phyloP scores from a whole-genome alignment of 768 basidiomycete genomes.

The Termitomyces sp. region DNA sequence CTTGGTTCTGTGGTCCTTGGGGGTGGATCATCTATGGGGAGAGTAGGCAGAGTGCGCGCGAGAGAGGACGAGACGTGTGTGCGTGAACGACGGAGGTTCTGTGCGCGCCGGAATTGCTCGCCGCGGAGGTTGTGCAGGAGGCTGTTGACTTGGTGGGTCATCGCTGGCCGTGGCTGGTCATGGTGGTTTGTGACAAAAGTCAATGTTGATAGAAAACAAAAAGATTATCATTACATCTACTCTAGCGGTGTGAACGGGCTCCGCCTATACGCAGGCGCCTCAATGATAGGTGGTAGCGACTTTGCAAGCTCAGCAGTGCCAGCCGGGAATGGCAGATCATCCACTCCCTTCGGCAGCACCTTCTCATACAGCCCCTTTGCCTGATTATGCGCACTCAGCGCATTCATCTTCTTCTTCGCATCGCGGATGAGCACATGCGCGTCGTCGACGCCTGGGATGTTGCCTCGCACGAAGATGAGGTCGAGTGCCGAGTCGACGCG shows the following conservation, averaged over 20 bases:
- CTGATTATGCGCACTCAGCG: conserved; percentile 60
- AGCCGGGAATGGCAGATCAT: conserved; percentile 88
- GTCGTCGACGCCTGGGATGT: conserved; percentile 87
- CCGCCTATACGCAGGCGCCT: conserved; percentile 68
- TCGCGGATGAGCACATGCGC: conserved; percentile 85
- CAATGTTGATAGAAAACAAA: not conserved
- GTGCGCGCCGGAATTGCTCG: conserved; percentile 67
- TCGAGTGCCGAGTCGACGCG: conserved; percentile 86
- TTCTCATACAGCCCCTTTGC: conserved; percentile 73
- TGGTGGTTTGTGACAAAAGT: no score
- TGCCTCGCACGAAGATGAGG: conserved; percentile 89
- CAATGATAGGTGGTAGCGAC: conserved; percentile 61
- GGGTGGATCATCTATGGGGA: conserved; percentile 7
- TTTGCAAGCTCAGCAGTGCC: conserved; percentile 78
- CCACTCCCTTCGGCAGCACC: conserved; percentile 79
- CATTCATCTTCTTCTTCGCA: conserved; percentile 83
- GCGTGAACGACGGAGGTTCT: conserved; percentile 48
- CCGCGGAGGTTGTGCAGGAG: conserved; percentile 58
- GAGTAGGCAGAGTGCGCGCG: conserved; percentile 12
- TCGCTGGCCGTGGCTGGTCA: not conserved
- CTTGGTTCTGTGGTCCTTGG: conserved; percentile 3
- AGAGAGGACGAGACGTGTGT: conserved; percentile 28
- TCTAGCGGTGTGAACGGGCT: conserved; percentile 82
- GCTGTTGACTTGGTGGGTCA: conserved; percentile 38
- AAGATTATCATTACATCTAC: conserved; percentile 28